phyloP scores from a whole-genome alignment of 495 filamentous ascomycete species.

The Friedmanniomyces simplex region DNA sequence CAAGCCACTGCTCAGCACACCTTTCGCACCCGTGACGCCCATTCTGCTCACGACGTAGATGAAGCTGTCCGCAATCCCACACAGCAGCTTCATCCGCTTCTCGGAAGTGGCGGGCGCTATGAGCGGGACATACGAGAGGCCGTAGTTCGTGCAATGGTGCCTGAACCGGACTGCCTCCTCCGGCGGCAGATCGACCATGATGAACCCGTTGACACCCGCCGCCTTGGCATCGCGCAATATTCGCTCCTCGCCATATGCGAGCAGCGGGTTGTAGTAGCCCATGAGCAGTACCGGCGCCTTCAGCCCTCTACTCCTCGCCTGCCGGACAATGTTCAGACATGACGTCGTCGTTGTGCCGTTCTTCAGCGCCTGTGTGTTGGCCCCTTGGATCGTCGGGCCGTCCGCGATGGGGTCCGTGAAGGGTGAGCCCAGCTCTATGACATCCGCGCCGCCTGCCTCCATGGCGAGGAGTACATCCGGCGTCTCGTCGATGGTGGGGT shows the following conservation, averaged over 20 bases:
- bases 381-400: conserved; percentile 26
- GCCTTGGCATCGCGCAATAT: conserved; percentile 76
- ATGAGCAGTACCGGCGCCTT: conserved; percentile 80
- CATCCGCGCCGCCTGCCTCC: conserved; percentile 87
- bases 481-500: conserved; percentile 70
- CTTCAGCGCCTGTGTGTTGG: conserved; percentile 74
- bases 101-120: conserved; percentile 94
- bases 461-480: conserved; percentile 76
- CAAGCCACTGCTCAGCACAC: conserved; percentile 66
- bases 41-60: conserved; percentile 98
- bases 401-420: conserved; percentile 79
- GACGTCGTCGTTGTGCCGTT: conserved; percentile 77
- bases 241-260: conserved; percentile 84
- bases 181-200: conserved; percentile 91
- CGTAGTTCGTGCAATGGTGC: conserved; percentile 58
- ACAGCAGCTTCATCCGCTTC: conserved; percentile 83
- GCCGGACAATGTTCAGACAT: conserved; percentile 67
- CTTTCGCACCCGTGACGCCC: conserved; percentile 89
- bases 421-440: conserved; percentile 79
- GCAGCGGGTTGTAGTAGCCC: conserved; percentile 97
- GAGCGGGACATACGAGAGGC: conserved; percentile 86
- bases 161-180: conserved; percentile 94
- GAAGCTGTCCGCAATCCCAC: conserved; percentile 95
- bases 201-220: conserved; percentile 91
- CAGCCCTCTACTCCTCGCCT: conserved; percentile 64